Percentiles rank a stretch among this genome's conserved stretches.
phyloP scores from a whole-genome alignment of 306 rosid genomes.

The Lupinus albus region DNA sequence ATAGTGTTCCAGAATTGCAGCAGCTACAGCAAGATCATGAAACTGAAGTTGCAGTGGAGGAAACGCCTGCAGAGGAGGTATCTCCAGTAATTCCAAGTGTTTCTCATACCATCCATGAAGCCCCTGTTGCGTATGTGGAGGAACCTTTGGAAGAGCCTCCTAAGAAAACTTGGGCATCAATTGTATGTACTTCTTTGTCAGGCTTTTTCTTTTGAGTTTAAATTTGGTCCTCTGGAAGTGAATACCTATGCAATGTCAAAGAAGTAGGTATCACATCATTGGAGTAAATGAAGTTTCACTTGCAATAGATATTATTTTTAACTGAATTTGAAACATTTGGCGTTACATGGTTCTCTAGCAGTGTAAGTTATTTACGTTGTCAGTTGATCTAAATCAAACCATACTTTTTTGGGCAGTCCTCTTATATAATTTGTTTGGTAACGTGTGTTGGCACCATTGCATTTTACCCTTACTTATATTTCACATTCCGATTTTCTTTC shows the following conservation, averaged over 20 bases:
- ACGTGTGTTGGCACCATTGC: not conserved
- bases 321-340: not conserved
- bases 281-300: not conserved
- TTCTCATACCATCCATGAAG: slow-evolving; percentile 53
- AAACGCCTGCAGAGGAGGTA: slow-evolving; percentile 65
- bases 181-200: slow-evolving; percentile 55
- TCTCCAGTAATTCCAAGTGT: slow-evolving; percentile 52
- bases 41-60: slow-evolving; percentile 78
- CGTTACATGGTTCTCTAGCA: not conserved
- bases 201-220: not conserved
- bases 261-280: not conserved
- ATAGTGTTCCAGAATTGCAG: slow-evolving; percentile 83
- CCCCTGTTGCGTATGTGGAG: slow-evolving; percentile 54
- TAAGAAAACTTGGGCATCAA: slow-evolving; percentile 86
- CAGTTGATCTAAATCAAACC: not conserved
- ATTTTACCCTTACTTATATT: not conserved
- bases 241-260: not conserved
- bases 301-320: too few relatives aligned
- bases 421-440: not conserved
- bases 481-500: not conserved
- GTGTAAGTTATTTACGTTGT: not conserved
- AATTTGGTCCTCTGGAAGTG: slow-evolving; percentile 1
- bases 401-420: not conserved
- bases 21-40: slow-evolving; percentile 63
- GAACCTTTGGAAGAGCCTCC: slow-evolving; percentile 76